Evolutionary conservation across 2,329 filamentous ascomycete genomes (phyloP).

Genomic region (Diplocarpon mali): DNA sequence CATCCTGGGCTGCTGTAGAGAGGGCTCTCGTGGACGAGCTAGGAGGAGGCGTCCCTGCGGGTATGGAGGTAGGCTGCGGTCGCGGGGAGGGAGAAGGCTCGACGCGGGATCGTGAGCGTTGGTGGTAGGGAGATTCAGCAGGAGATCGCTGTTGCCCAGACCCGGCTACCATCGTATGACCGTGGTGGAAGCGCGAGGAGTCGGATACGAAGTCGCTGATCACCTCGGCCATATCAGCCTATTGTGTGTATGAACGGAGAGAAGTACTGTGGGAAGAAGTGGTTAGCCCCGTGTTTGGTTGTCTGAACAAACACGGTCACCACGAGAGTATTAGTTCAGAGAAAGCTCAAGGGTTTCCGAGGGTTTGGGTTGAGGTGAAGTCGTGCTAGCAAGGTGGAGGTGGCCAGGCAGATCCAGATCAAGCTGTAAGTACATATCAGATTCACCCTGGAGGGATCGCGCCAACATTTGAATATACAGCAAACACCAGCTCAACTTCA

Average conservation of each 20-base stretch:
- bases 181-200: constrained; percentile 48
- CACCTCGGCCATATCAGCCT: constrained; percentile 47
- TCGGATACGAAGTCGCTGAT: constrained; percentile 65
- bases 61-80: constrained; percentile 14
- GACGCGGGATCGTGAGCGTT: constrained; percentile 19
- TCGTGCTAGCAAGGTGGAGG: no score
- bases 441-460: no score
- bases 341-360: background rate
- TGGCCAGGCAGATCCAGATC: background rate
- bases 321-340: background rate
- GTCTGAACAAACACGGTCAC: background rate
- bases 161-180: constrained; percentile 51
- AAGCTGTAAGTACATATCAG: no score
- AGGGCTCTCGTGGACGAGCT: constrained; percentile 13
- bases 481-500: no score
- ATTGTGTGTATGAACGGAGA: constrained; percentile 12
- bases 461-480: no score
- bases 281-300: constrained; percentile 14
- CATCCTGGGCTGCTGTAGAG: constrained; percentile 8
- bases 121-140: constrained; percentile 31
- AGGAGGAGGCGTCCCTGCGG: constrained; percentile 18
- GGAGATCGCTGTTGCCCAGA: constrained; percentile 35
- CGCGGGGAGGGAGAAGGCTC: constrained; percentile 23
- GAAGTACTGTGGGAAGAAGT: constrained; percentile 15
- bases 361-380: background rate